Evolutionary conservation across 1,139 yeast species (phyloP), one percentile per base, ranked within the genome.

Genomic region (Taphrina sp.): DNA sequence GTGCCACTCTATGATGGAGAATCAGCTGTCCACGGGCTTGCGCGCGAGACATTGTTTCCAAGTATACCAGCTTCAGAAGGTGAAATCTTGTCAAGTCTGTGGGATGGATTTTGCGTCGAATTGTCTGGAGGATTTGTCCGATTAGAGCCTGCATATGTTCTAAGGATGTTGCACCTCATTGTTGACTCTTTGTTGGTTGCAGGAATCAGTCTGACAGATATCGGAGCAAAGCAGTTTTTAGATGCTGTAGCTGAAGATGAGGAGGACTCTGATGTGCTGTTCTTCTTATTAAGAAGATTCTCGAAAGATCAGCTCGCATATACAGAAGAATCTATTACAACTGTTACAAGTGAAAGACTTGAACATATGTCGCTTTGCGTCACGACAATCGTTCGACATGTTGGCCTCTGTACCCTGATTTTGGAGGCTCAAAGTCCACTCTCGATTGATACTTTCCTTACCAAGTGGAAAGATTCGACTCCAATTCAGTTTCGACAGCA

Each of bases 1-100:
- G 5, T 39, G 16, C 46, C 44, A 3, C 22, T 31, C 23, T 42
- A 37, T 16, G 34, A 39, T 23, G 46, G 41, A 2, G 37, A 37
- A 5, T n/a, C 29, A 5, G 12, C 5, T 12, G 42, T 24, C 14
- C 17, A 17, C 7, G 54, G 54, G 16, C n/a, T 49, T 5, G 20
- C 38, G n/a, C 39, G 26, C 1, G 35, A 38, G 3, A 26, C 7
- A 12, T 39, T 49, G 3, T 39, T 20, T n/a, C 8, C 38, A 12
- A 16, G 26, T 16, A 41, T 39, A 5, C 46, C 54, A 5, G 54
- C 54, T 3, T 49, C 54, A 7, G 19, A 22, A 12, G 41, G 33
- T 4, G 46, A 49, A n/a, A 49, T 49, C 12, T n/a, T 33, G 2
- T 19, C 33, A 3, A 46, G 46, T 8, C 34, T 49, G 10, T 10